phyloP scores from a whole-genome alignment of 495 filamentous ascomycete species.

The Neurospora sp. region DNA sequence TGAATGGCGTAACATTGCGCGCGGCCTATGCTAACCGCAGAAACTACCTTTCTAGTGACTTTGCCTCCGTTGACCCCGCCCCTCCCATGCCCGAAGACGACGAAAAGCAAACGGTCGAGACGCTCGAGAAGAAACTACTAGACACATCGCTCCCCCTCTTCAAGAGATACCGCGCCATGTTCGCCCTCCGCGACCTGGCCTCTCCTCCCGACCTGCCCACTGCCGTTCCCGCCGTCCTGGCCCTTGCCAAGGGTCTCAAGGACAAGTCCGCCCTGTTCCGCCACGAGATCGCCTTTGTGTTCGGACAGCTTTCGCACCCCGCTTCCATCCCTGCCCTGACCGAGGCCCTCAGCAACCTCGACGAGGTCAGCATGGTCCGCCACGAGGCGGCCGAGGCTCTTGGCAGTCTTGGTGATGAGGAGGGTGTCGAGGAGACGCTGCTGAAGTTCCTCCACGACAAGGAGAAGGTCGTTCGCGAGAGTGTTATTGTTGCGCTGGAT shows the following conservation, averaged over 20 bases:
- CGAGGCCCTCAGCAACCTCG: slow-evolving; percentile 61
- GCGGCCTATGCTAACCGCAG: background rate
- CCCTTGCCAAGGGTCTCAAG: slow-evolving; percentile 75
- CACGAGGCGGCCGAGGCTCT: slow-evolving; percentile 97
- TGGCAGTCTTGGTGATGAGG: slow-evolving; percentile 88
- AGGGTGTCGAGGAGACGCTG: slow-evolving; percentile 80
- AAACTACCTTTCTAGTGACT: slow-evolving; percentile 51
- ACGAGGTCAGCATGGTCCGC: slow-evolving; percentile 89
- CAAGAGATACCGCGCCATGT: slow-evolving; percentile 94
- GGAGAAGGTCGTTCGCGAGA: slow-evolving; percentile 89
- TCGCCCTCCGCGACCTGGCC: slow-evolving; percentile 83
- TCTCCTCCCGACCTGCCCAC: slow-evolving; percentile 86
- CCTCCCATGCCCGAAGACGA: slow-evolving; percentile 65
- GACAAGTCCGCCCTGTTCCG: slow-evolving; percentile 91
- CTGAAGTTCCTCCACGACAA: slow-evolving; percentile 78
- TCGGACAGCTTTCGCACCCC: slow-evolving; percentile 89
- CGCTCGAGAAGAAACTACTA: slow-evolving; percentile 65
- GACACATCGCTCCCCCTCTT: slow-evolving; percentile 75
- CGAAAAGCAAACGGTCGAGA: slow-evolving; percentile 53
- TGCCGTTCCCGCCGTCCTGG: slow-evolving; percentile 69
- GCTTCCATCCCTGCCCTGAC: slow-evolving; percentile 89
- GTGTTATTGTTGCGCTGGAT: slow-evolving; percentile 87
- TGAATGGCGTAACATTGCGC: background rate
- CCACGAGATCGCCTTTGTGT: slow-evolving; percentile 97
- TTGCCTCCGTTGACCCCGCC: slow-evolving; percentile 90